Percentiles rank a stretch among this genome's conserved stretches.
These are phyloP conservation scores for Auricularia sp. DNA, from an alignment of 768 basidiomycete species.

Conservation along the genomic window DNA sequence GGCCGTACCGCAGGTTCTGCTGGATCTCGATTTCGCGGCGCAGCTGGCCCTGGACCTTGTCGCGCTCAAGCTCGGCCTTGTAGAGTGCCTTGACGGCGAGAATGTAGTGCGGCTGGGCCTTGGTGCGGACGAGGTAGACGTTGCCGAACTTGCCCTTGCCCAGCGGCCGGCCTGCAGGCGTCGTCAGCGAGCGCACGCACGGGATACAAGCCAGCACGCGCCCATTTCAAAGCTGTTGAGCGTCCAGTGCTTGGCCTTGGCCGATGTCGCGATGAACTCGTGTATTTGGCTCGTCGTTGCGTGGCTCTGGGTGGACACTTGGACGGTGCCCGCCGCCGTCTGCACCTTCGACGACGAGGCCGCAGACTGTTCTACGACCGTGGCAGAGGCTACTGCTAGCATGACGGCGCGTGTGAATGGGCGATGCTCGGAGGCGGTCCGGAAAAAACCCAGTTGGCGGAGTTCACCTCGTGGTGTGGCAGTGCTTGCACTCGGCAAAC, in stretches of 20 bases:
- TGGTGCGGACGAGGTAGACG: conserved; percentile 75
- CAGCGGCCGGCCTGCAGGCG: background rate
- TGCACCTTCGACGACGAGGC: background rate
- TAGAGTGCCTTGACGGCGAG: conserved; percentile 58
- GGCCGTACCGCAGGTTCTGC: conserved; percentile 26
- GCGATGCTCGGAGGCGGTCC: too few relatives aligned
- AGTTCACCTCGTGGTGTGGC: too few relatives aligned
- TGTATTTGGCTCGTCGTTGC: background rate
- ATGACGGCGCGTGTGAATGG: too few relatives aligned
- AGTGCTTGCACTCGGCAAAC: too few relatives aligned
- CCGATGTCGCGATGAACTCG: background rate
- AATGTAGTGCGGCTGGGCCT: conserved; percentile 78
- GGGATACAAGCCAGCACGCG: background rate
- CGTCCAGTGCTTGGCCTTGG: background rate
- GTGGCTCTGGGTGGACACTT: background rate
- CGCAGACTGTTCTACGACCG: background rate
- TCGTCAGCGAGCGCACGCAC: background rate
- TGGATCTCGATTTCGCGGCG: conserved; percentile 39
- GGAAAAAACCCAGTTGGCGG: too few relatives aligned
- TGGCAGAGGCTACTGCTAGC: background rate
- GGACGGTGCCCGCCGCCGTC: background rate
- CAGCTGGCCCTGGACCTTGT: conserved; percentile 36
- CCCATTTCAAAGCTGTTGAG: background rate
- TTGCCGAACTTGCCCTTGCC: conserved; percentile 25
- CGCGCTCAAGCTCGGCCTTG: conserved; percentile 33